phyloP scores from a whole-genome alignment of 169 alveolate genomes.

The Cryptosporidium bovis region DNA sequence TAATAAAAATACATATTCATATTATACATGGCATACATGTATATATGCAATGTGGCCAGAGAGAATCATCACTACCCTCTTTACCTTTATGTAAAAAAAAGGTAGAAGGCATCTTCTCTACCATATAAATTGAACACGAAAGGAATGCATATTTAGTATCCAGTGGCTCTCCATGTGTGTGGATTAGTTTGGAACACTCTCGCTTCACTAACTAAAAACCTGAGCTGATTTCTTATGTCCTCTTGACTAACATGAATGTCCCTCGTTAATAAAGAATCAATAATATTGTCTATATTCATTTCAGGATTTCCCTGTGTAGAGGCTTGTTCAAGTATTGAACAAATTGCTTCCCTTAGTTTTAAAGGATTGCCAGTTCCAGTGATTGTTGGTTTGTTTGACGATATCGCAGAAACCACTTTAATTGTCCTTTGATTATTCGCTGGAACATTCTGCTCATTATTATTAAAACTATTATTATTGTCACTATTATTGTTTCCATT shows the following conservation, averaged over 20 bases:
- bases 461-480: neutral
- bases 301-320: slow-evolving; percentile 58
- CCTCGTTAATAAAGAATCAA: slow-evolving; percentile 20
- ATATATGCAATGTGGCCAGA: too few species aligned
- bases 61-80: neutral
- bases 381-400: slow-evolving; percentile 12
- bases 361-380: slow-evolving; percentile 22
- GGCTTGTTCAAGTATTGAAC: slow-evolving; percentile 57
- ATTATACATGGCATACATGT: neutral
- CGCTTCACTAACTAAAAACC: slow-evolving; percentile 56
- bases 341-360: slow-evolving; percentile 48
- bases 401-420: slow-evolving; percentile 49
- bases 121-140: too few species aligned
- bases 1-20: too few species aligned
- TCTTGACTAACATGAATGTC: slow-evolving; percentile 50
- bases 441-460: slow-evolving; percentile 44
- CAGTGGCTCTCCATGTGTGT: slow-evolving; percentile 67
- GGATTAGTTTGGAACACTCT: slow-evolving; percentile 67
- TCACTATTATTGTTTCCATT: neutral
- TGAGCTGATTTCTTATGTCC: slow-evolving; percentile 39
- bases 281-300: slow-evolving; percentile 40
- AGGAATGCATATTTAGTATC: slow-evolving; percentile 9
- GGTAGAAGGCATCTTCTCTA: too few species aligned
- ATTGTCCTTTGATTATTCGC: slow-evolving; percentile 11
- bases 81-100: neutral